phyloP scores from a whole-genome alignment of 495 filamentous ascomycete genomes.

The Podospora appendiculata region DNA sequence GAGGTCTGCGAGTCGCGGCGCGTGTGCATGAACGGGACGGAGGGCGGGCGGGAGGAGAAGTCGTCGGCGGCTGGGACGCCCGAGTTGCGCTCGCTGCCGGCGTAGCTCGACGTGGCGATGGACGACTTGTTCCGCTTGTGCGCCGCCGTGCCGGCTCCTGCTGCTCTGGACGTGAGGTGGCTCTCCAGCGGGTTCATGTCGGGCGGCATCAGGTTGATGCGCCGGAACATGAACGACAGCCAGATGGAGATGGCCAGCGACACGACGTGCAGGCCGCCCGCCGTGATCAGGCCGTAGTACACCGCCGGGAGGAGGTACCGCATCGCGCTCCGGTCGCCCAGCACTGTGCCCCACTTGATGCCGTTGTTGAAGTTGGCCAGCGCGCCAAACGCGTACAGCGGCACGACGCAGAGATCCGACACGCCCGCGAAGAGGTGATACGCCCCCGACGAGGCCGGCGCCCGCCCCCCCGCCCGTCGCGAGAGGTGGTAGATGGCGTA shows the following conservation, averaged over 20 bases:
- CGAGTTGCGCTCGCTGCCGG: slow-evolving; percentile 27
- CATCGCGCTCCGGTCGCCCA: slow-evolving; percentile 39
- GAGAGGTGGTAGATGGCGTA: slow-evolving; percentile 76
- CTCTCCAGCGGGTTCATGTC: slow-evolving; percentile 90
- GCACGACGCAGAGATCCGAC: slow-evolving; percentile 63
- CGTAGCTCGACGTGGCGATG: slow-evolving; percentile 47
- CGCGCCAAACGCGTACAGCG: slow-evolving; percentile 69
- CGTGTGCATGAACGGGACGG: slow-evolving; percentile 70
- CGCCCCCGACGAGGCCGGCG: slow-evolving; percentile 69
- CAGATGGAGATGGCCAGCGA: slow-evolving; percentile 63
- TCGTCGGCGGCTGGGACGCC: slow-evolving; percentile 29
- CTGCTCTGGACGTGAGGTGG: slow-evolving; percentile 63
- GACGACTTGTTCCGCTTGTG: slow-evolving; percentile 74
- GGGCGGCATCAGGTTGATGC: slow-evolving; percentile 71
- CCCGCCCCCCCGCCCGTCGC: slow-evolving; percentile 55
- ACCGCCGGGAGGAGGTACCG: slow-evolving; percentile 50
- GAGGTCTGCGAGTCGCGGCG: slow-evolving; percentile 50
- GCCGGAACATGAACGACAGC: slow-evolving; percentile 66
- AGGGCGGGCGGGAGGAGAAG: slow-evolving; percentile 51
- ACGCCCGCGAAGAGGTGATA: slow-evolving; percentile 76
- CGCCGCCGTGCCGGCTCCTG: not conserved
- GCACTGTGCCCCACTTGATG: slow-evolving; percentile 54
- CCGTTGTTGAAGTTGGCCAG: slow-evolving; percentile 47
- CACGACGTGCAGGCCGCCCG: slow-evolving; percentile 59
- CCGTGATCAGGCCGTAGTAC: slow-evolving; percentile 54